Base-by-base conservation (phyloP, 2,329 filamentous ascomycete species). In the Fonsecaea monophora region DNA sequence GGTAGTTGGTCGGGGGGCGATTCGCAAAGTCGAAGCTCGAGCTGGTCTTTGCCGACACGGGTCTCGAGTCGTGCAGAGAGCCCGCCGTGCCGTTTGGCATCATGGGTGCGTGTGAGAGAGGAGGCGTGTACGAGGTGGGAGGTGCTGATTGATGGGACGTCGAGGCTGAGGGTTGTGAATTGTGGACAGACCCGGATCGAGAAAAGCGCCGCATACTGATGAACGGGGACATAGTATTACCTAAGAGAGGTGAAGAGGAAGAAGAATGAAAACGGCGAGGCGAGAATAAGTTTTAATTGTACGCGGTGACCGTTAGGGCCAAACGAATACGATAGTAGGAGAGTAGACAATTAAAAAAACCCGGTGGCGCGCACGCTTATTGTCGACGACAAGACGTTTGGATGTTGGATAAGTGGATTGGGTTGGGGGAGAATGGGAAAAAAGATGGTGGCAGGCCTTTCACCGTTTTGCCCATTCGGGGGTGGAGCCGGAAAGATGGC, bases 21-120 rank as follows among this genome's bases (percentile, higher is more conserved):
- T 71, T 71, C 2, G 68, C 62, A 45, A 73, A 71, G 60, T 72
- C 71, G 56, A 73, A 73, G 60, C 68, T 70, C 3, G 68, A 68
- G 45, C 64, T 61, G 18, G 69, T 73, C 13, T 67, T 68, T 25
- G 59, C 64, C 10, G 71, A 73, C 35, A 67, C 64, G 9, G 71
- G 71, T 60, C 71, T 62, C 9, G 71, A 66, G 53, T 63, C 64
- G 3, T 68, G 66, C 3, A 65, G 61, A 34, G 66, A 67, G 2
- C 58, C 34, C 15, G 45, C 6, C 9, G 62, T 18, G 5, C 55
- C 64, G 42, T 68, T 70, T 12, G 68, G 58, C 59, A 69, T 38
- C 69, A 71, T 71, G 13, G 65, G 50, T 12, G 69, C 67, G 57
- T 71, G 69, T n/a, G 66, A 66, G 15, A 71, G 67, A 40, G 69